Evolutionary conservation across 352 stramenopile species (phyloP).

Genomic region (Pythium scleroteichum): DNA sequence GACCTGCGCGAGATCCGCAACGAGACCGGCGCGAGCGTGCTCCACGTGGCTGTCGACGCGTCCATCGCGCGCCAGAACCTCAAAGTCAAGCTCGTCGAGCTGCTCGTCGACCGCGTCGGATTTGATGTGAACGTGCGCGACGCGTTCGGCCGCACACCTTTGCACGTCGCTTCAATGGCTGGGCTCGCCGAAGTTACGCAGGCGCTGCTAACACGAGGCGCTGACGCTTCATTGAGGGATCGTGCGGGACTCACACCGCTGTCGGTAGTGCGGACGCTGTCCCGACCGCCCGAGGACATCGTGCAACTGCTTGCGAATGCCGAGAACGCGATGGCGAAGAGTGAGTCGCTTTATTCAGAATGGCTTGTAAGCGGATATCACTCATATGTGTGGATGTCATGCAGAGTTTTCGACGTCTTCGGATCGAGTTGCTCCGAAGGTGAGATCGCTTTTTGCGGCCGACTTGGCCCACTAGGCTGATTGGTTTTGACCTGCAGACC

Average conservation of each 20-base stretch:
- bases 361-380: too few species aligned
- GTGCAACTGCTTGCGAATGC: constrained; percentile 58
- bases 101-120: constrained; percentile 66
- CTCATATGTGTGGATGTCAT: background rate
- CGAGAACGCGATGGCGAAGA: constrained; percentile 26
- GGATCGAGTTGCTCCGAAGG: constrained; percentile 8
- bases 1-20: constrained; percentile 66
- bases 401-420: constrained; percentile 11
- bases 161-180: constrained; percentile 74
- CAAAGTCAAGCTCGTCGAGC: constrained; percentile 69
- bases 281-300: constrained; percentile 57
- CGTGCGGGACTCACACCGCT: constrained; percentile 67
- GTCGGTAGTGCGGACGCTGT: constrained; percentile 66
- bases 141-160: constrained; percentile 66
- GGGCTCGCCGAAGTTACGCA: constrained; percentile 64
- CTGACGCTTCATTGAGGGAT: constrained; percentile 48
- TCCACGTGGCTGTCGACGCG: constrained; percentile 69
- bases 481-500: constrained; percentile 10
- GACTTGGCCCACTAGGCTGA: too few species aligned
- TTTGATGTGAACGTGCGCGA: constrained; percentile 76
- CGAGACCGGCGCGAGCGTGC: constrained; percentile 54
- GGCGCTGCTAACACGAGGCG: constrained; percentile 48
- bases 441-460: background rate
- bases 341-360: background rate
- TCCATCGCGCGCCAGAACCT: constrained; percentile 62